Conservation (phyloP, 495 filamentous ascomycete genomes). For the Aspergillus indologenus region DNA sequence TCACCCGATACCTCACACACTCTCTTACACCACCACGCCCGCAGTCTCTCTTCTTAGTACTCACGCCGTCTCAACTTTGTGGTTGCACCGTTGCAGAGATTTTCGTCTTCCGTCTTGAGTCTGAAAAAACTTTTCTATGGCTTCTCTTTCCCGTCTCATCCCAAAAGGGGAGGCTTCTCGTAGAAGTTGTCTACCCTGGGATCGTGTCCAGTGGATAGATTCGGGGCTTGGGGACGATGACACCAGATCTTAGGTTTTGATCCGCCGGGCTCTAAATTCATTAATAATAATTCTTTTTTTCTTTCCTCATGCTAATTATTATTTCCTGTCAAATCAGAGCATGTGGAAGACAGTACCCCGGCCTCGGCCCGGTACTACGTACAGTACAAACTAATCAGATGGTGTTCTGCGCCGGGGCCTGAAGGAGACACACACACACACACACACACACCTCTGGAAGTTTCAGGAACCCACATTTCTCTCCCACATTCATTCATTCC, state of each 20-base stretch:
- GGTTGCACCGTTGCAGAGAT: background rate
- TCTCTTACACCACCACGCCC: conserved; percentile 10
- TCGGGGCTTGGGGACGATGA: background rate
- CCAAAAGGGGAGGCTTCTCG: background rate
- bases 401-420: too few species aligned
- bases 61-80: background rate
- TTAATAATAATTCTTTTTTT: background rate
- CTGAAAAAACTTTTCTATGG: background rate
- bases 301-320: background rate
- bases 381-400: too few species aligned
- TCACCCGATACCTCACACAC: conserved; percentile 18
- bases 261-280: background rate
- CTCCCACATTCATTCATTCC: background rate
- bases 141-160: background rate
- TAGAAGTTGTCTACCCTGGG: background rate
- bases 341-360: background rate
- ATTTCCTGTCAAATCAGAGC: background rate
- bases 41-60: too few species aligned
- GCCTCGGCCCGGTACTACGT: background rate
- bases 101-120: background rate
- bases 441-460: background rate
- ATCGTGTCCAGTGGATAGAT: background rate
- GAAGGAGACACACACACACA: too few species aligned
- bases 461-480: background rate
- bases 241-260: background rate